Conservation (phyloP, 371 early-diverging fungal species). For the Synchytrium microbalum region DNA sequence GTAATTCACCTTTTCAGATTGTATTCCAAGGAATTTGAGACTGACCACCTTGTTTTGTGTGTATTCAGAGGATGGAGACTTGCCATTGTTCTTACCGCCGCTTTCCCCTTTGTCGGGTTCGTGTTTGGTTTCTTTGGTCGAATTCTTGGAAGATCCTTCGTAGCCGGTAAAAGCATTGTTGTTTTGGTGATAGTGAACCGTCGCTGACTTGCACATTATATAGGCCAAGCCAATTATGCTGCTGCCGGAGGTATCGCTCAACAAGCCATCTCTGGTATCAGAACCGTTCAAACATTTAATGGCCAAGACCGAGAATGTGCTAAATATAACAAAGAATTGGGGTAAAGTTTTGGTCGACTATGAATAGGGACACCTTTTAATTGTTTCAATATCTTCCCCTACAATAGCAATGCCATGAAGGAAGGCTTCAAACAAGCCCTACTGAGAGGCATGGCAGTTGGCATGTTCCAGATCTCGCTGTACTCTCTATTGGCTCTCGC, state of each 20-base stretch:
- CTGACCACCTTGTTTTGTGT: not conserved
- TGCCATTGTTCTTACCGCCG: conserved; percentile 70
- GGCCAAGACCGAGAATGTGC: conserved; percentile 59
- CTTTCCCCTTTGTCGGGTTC: conserved; percentile 43
- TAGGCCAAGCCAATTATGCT: conserved; percentile 59
- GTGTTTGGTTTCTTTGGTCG: not conserved
- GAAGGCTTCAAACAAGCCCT: not conserved
- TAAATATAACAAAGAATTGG: conserved; percentile 49
- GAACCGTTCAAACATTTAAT: conserved; percentile 83
- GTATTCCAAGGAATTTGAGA: not conserved
- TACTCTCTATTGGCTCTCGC: not conserved
- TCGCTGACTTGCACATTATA: too few species aligned
- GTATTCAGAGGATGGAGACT: conserved; percentile 69
- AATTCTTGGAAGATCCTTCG: too few species aligned
- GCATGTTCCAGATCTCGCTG: not conserved
- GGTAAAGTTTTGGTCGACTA: too few species aligned
- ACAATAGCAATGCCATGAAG: not conserved
- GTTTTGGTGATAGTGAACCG: too few species aligned
- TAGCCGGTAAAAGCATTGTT: too few species aligned
- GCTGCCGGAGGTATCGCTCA: conserved; percentile 74
- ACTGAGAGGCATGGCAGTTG: not conserved
- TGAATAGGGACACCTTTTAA: too few species aligned
- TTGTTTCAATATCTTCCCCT: too few species aligned
- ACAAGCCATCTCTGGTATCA: conserved; percentile 76
- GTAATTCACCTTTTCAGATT: too few species aligned